Base-by-base conservation (phyloP, 169 alveolate genomes). In the Plasmodium ovale region DNA sequence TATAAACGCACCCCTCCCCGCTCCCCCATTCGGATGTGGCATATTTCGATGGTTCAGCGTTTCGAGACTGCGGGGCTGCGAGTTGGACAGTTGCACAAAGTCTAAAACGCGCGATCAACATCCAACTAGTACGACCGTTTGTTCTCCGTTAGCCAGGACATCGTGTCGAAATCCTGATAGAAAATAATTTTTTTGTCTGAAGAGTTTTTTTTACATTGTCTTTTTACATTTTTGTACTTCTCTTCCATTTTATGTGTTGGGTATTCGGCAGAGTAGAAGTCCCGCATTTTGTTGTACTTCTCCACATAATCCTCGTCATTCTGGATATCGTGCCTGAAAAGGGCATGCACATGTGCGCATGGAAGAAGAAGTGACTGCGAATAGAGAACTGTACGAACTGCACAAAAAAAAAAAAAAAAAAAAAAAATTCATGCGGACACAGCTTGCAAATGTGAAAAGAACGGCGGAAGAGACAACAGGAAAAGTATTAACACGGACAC, bases 271-370 rank as follows among this genome's bases (percentile, higher is more conserved):
- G 53, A 6, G 53, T 79, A 64, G 56, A 79, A 79, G 7, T 79
- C 82, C 16, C 47, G 9, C 79, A 51, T 67, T 19, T 39, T 53
- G 16, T 79, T 79, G 42, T 79, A 79, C 39, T 27, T 33, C 29
- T 58, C 60, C 65, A 79, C 29, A 47, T 79, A 79, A 42, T 25
- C 49, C 6, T 64, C 82, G 27, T 79, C 89, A 21, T 79, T 54
- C 49, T 79, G 89, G 33, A 79, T 79, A 37, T 79, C 69, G 42
- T 58, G 27, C 89, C 89, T 79, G 58, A 35, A 27, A 65, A 35
- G 23, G 42, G 21, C n/a, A 42, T 54, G 69, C 37, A 58, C 14
- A 29, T 27, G 31, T 54, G 37, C 23, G 16, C 12, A 7, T 23
- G 44, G 14, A 39, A 29, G 58, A 6, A 31, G 21, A 42, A 53